Conservation (phyloP, 768 basidiomycete genomes). For the Hygrophorus russula region DNA sequence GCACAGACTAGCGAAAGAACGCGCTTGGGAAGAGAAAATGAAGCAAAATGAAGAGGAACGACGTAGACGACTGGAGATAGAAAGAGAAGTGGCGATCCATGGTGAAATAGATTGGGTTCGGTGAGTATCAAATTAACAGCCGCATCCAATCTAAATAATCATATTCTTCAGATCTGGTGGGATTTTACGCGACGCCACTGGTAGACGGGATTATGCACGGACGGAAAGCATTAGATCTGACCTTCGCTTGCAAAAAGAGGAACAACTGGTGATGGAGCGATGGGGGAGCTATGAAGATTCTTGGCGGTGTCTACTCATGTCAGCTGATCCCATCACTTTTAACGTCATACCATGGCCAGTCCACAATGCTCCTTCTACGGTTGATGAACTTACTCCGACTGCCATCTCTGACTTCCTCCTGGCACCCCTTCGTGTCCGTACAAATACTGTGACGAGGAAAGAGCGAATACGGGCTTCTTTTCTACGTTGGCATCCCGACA, state of each 20-base stretch:
- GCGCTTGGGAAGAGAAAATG: neutral
- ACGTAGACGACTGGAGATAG: conserved; percentile 14
- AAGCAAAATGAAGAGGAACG: conserved; percentile 1
- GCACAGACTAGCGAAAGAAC: neutral
- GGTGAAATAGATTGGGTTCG: conserved; percentile 54
- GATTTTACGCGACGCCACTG: conserved; percentile 36
- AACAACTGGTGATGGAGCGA: conserved; percentile 22
- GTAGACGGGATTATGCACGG: conserved; percentile 37
- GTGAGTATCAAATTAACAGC: conserved; percentile 11
- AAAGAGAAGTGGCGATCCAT: conserved; percentile 29
- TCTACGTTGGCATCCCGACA: conserved; percentile 63
- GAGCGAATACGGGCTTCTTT: conserved; percentile 49
- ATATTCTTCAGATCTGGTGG: conserved; percentile 24
- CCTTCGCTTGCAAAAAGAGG: conserved; percentile 31
- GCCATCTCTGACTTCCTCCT: conserved; percentile 41
- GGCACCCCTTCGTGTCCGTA: conserved; percentile 29
- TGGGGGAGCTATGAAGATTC: conserved; percentile 46
- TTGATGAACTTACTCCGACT: conserved; percentile 21
- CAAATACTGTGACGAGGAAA: conserved; percentile 29
- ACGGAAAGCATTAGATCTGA: conserved; percentile 39
- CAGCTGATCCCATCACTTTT: conserved; percentile 24
- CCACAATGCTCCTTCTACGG: conserved; percentile 3
- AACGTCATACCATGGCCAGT: conserved; percentile 58
- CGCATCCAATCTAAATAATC: neutral
- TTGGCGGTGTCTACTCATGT: conserved; percentile 32